Conservation (phyloP, 805 yeast species). For the Saturnispora kantuleensis region DNA sequence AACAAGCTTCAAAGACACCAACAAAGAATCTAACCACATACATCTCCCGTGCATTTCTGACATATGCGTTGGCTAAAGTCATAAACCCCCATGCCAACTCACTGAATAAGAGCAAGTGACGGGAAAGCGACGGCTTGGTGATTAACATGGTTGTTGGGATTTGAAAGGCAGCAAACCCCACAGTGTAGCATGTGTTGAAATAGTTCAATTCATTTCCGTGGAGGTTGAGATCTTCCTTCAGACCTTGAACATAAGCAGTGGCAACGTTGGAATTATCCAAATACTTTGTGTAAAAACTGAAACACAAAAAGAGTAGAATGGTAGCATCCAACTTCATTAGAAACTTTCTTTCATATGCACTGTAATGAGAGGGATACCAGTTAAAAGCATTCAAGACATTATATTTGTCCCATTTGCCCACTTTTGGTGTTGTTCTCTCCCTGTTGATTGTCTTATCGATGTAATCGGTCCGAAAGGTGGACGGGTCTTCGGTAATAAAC, state of each 20-base stretch:
- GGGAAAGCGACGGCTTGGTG: conserved; percentile 40
- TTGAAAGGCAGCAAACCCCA: conserved; percentile 52
- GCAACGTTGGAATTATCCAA: conserved; percentile 47
- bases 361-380: conserved; percentile 13
- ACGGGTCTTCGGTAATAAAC: conserved; percentile 9
- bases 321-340: conserved; percentile 11
- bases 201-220: conserved; percentile 16
- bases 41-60: conserved; percentile 36
- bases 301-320: conserved; percentile 19
- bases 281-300: conserved; percentile 42
- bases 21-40: conserved; percentile 51
- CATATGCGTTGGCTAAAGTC: conserved; percentile 30
- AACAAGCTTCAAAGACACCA: conserved; percentile 51
- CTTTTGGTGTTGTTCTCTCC: conserved; percentile 9
- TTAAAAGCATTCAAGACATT: conserved; percentile 11
- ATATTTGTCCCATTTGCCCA: conserved; percentile 7
- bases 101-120: conserved; percentile 38
- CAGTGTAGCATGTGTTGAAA: conserved; percentile 21
- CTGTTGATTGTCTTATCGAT: conserved; percentile 10
- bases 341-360: conserved; percentile 11
- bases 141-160: conserved; percentile 45
- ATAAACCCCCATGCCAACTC: conserved; percentile 36
- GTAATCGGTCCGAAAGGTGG: conserved; percentile 10
- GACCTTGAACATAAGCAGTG: conserved; percentile 56
- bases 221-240: conserved; percentile 37